phyloP scores from a whole-genome alignment of 2,329 filamentous ascomycete genomes.

The Xylaria polymorpha region DNA sequence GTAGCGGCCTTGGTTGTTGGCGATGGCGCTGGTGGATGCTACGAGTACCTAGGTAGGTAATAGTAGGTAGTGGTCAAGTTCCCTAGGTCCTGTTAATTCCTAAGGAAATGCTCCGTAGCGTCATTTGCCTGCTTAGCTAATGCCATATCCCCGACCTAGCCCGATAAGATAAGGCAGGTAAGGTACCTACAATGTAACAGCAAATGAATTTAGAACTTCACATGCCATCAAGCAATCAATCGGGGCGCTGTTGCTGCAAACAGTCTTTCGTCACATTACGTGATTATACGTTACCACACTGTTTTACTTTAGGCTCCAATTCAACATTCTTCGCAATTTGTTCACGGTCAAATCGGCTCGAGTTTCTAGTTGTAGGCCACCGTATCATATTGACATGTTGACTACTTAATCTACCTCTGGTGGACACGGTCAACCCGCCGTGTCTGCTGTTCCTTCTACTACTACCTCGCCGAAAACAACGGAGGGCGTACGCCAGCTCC shows the following conservation, averaged over 20 bases:
- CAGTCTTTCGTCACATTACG: not conserved
- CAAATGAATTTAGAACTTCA: constrained; percentile 5
- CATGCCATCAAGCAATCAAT: constrained; percentile 1
- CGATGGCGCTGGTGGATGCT: constrained; percentile 26
- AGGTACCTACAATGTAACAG: not conserved
- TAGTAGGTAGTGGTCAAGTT: constrained; percentile 45
- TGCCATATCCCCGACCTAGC: not conserved
- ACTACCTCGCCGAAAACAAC: constrained; percentile 7
- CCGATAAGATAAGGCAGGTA: constrained; percentile 39
- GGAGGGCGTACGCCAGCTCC: constrained; percentile 29
- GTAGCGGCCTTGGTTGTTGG: constrained; percentile 24
- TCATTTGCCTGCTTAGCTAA: constrained; percentile 46
- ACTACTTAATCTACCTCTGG: constrained; percentile 34
- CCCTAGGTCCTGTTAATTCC: constrained; percentile 37
- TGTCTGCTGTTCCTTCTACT: not conserved
- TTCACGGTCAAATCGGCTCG: not conserved
- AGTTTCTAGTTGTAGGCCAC: constrained; percentile 10
- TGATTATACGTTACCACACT: not conserved
- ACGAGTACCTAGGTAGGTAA: constrained; percentile 27
- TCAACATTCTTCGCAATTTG: not conserved
- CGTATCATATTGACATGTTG: constrained; percentile 38
- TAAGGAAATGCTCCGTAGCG: constrained; percentile 38
- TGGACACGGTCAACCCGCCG: not conserved
- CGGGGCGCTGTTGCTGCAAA: not conserved
- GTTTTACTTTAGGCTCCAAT: not conserved